A percentile compares a stretch with the other conserved stretches of the same genome.
These are phyloP conservation scores for Remersonia thermophila DNA, from an alignment of 2,329 filamentous ascomycete species.

Conservation along the genomic window DNA sequence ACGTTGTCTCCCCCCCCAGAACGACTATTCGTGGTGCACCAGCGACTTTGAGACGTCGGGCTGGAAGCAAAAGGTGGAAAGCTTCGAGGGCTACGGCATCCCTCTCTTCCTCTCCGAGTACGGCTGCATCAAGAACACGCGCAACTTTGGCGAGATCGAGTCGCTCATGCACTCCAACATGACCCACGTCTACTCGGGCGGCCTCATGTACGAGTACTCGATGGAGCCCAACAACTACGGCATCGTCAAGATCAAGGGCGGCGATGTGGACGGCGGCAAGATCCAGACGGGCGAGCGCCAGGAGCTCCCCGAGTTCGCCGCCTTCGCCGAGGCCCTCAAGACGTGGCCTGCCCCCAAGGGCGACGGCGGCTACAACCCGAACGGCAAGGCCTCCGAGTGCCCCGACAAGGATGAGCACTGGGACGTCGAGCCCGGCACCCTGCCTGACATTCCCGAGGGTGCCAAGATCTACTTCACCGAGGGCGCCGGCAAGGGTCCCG, in stretches of 20 bases:
- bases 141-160: slow-evolving; percentile 68
- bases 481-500: slow-evolving; percentile 43
- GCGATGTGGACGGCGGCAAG: slow-evolving; percentile 30
- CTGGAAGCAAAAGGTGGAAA: slow-evolving; percentile 80
- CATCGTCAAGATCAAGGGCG: slow-evolving; percentile 54
- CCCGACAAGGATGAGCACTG: slow-evolving; percentile 36
- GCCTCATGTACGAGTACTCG: slow-evolving; percentile 92
- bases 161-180: slow-evolving; percentile 72
- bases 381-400: slow-evolving; percentile 35
- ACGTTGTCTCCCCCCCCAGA: slow-evolving; percentile 27
- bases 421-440: slow-evolving; percentile 35
- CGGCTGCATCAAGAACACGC: slow-evolving; percentile 72
- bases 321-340: slow-evolving; percentile 35
- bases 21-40: slow-evolving; percentile 82
- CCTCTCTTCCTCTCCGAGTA: slow-evolving; percentile 94
- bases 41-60: slow-evolving; percentile 58
- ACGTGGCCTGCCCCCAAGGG: slow-evolving; percentile 39
- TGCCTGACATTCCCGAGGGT: slow-evolving; percentile 40
- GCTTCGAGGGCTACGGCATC: slow-evolving; percentile 74
- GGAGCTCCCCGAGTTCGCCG: slow-evolving; percentile 50
- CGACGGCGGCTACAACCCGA: slow-evolving; percentile 35
- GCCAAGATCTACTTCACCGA: slow-evolving; percentile 39
- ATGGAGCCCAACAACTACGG: slow-evolving; percentile 70
- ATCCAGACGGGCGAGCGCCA: slow-evolving; percentile 15
- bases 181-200: slow-evolving; percentile 86